phyloP scores from a whole-genome alignment of 1,284 basidiomycete genomes.

The Marasmius sp. region DNA sequence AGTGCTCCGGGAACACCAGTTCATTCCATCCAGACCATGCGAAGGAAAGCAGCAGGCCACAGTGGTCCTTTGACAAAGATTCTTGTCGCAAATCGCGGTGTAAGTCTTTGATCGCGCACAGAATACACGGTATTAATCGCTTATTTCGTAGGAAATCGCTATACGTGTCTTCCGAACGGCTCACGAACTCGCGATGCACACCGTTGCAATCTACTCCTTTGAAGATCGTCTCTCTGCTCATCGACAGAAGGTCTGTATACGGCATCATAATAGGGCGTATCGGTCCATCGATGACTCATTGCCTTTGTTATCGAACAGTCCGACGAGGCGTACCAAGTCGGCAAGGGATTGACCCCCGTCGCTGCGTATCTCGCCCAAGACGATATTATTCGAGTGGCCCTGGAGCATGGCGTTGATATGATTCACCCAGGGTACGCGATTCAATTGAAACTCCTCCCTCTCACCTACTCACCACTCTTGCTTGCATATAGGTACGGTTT shows the following conservation, averaged over 20 bases:
- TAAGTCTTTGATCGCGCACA: constrained; percentile 38
- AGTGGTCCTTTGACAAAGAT: constrained; percentile 90
- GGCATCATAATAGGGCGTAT: not conserved
- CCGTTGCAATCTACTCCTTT: constrained; percentile 96
- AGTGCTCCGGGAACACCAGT: constrained; percentile 80
- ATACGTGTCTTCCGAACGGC: constrained; percentile 98
- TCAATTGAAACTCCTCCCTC: not conserved
- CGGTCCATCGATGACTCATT: not conserved
- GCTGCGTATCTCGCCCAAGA: constrained; percentile 97
- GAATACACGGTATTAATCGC: not conserved
- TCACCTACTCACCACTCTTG: not conserved
- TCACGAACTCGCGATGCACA: constrained; percentile 99
- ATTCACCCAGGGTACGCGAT: constrained; percentile 91
- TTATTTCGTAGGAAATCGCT: constrained; percentile 88
- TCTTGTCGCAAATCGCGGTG: constrained; percentile 94
- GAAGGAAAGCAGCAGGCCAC: constrained; percentile 90
- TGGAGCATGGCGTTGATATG: constrained; percentile 99
- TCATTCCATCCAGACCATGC: constrained; percentile 87
- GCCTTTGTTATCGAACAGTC: constrained; percentile 51
- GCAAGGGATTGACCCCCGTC: constrained; percentile 93
- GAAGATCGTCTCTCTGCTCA: constrained; percentile 98
- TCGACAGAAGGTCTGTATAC: constrained; percentile 82
- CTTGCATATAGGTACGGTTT: constrained; percentile 83
- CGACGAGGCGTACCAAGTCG: constrained; percentile 98
- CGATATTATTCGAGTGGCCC: constrained; percentile 92